A percentile compares a stretch with the other conserved stretches of the same genome.
Evolutionary conservation across 257 asterid species (phyloP).

Genomic region (Gentiana macrophylla): DNA sequence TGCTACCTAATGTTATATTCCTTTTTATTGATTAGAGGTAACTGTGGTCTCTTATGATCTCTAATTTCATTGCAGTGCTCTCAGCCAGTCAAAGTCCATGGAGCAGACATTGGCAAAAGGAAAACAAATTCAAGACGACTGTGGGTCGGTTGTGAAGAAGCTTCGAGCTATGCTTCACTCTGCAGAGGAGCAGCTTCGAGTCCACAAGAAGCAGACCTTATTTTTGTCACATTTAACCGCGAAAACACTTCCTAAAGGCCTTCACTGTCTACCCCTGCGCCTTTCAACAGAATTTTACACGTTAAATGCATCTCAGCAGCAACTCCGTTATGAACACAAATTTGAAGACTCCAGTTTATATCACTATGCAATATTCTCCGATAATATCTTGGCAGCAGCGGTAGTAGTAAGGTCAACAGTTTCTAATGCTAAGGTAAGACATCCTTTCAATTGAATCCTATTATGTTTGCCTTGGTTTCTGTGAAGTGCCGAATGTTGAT

Average conservation of each 20-base stretch:
- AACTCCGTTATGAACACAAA: constrained; percentile 44
- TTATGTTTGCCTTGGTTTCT: background rate
- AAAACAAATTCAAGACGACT: constrained; percentile 70
- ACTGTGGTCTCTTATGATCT: background rate
- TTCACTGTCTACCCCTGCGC: constrained; percentile 63
- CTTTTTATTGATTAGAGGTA: background rate
- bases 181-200: constrained; percentile 56
- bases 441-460: constrained; percentile 1
- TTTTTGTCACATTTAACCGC: constrained; percentile 56
- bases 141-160: constrained; percentile 45
- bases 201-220: constrained; percentile 48
- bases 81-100: constrained; percentile 62
- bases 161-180: constrained; percentile 60
- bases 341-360: constrained; percentile 53
- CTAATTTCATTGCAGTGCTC: constrained; percentile 39
- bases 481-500: background rate
- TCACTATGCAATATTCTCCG: constrained; percentile 92
- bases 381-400: constrained; percentile 80
- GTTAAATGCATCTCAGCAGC: constrained; percentile 51
- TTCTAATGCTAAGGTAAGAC: constrained; percentile 60
- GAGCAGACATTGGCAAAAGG: constrained; percentile 76
- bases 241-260: constrained; percentile 61
- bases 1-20: background rate
- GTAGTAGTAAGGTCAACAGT: constrained; percentile 85
- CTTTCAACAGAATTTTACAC: constrained; percentile 51